These are phyloP conservation scores for Phlebiopsis gigantea DNA, from an alignment of 768 basidiomycete species.

Conservation along the genomic window DNA sequence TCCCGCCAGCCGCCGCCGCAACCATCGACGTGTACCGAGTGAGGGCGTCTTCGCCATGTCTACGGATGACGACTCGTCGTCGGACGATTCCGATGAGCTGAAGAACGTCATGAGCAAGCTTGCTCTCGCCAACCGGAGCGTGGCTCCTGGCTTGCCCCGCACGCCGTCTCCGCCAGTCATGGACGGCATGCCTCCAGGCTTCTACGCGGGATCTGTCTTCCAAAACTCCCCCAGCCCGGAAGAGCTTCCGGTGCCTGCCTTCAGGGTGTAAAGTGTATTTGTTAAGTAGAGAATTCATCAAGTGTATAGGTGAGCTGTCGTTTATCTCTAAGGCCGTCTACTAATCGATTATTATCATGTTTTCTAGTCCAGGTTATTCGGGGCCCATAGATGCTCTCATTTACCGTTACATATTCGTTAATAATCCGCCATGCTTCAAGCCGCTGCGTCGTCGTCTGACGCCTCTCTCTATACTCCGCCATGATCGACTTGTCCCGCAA, in stretches of 20 bases:
- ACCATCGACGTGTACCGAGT: conserved; percentile 60
- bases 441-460: conserved; percentile 26
- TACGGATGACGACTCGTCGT: conserved; percentile 60
- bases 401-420: conserved; percentile 22
- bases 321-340: conserved; percentile 5
- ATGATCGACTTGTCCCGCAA: conserved; percentile 16
- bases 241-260: conserved; percentile 66
- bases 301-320: conserved; percentile 36
- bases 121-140: conserved; percentile 11
- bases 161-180: conserved; percentile 19
- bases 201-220: conserved; percentile 78
- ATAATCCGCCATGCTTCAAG: conserved; percentile 21
- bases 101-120: conserved; percentile 28
- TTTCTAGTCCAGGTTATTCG: conserved; percentile 33
- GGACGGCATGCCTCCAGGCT: conserved; percentile 35
- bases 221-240: conserved; percentile 86
- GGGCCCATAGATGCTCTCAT: conserved; percentile 35
- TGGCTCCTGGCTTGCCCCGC: not conserved
- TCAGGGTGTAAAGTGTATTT: conserved; percentile 38
- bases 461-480: conserved; percentile 13
- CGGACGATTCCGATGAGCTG: conserved; percentile 32
- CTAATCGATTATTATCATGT: conserved; percentile 3
- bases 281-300: conserved; percentile 22
- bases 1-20: conserved; percentile 34
- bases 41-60: conserved; percentile 75